Percentiles rank a stretch among this genome's conserved stretches.
phyloP scores from a whole-genome alignment of 176 grass and related monocot genomes.

The Areca catechu region DNA sequence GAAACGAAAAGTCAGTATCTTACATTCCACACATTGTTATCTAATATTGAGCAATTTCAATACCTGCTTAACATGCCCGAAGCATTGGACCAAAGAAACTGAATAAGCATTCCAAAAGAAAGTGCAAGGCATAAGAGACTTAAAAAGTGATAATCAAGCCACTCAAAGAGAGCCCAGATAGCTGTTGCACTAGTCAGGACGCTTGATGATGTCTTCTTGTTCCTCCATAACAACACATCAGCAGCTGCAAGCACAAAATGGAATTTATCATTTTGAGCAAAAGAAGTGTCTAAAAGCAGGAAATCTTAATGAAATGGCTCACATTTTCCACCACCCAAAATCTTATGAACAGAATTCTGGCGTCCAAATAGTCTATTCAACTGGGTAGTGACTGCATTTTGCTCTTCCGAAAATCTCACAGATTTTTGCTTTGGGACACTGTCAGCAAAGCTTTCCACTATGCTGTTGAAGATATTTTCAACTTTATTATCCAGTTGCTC shows the following conservation, averaged over 20 bases:
- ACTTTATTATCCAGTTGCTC: constrained; percentile 39
- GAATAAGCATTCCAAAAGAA: constrained; percentile 56
- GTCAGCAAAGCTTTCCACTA: constrained; percentile 57
- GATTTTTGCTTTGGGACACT: constrained; percentile 49
- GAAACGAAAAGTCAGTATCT: constrained; percentile 10
- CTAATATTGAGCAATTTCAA: not conserved
- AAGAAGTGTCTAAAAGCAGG: not conserved
- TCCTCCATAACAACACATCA: constrained; percentile 89
- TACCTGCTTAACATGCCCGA: constrained; percentile 42
- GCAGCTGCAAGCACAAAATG: constrained; percentile 54
- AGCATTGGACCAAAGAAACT: constrained; percentile 72
- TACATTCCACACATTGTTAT: constrained; percentile 4
- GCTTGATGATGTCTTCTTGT: constrained; percentile 84
- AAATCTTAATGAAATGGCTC: constrained; percentile 9
- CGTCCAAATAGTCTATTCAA: constrained; percentile 44
- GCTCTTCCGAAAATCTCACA: constrained; percentile 27
- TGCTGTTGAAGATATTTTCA: constrained; percentile 37
- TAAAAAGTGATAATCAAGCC: constrained; percentile 89
- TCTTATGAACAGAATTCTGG: constrained; percentile 40
- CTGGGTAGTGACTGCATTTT: constrained; percentile 28
- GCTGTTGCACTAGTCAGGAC: constrained; percentile 52
- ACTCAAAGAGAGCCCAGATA: constrained; percentile 84
- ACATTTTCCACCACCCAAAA: constrained; percentile 75
- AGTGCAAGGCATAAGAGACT: constrained; percentile 57
- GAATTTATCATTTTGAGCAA: not conserved